Evolutionary conservation across 345 rosid species (phyloP).

Genomic region (Acer saccharum): DNA sequence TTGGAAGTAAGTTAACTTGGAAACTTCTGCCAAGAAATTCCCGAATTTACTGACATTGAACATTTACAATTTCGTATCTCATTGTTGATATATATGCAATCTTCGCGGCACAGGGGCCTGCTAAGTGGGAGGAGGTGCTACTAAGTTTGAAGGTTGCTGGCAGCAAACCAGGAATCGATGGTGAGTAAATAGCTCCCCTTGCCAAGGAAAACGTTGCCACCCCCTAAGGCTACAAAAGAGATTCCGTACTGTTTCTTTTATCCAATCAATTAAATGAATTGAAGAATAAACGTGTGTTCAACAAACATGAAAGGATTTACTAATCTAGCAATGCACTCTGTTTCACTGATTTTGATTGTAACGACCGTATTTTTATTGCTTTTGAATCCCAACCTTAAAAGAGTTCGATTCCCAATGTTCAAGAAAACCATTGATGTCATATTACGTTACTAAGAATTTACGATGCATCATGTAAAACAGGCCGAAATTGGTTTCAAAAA

Average conservation of each 20-base stretch:
- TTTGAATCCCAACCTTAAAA: too few relatives aligned
- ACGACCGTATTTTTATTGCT: too few relatives aligned
- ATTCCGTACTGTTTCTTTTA: too few relatives aligned
- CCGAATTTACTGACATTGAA: not conserved
- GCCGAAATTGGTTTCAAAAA: not conserved
- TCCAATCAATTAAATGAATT: too few relatives aligned
- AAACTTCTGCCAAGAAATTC: not conserved
- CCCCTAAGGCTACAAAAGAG: constrained; percentile 5
- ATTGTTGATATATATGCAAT: too few relatives aligned
- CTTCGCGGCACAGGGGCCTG: constrained; percentile 22
- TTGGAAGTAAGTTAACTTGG: constrained; percentile 22
- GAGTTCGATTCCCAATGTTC: too few relatives aligned
- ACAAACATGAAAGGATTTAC: not conserved
- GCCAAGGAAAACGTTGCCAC: constrained; percentile 30
- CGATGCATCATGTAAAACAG: not conserved
- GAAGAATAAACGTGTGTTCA: not conserved
- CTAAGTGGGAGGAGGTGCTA: constrained; percentile 33
- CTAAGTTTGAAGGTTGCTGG: constrained; percentile 26
- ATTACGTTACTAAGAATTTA: not conserved
- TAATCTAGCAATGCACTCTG: not conserved
- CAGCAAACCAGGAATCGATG: constrained; percentile 27
- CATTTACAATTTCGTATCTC: not conserved
- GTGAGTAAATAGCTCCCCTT: constrained; percentile 31
- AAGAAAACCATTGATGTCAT: too few relatives aligned
- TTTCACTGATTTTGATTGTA: not conserved